Base-by-base conservation (phyloP, 352 stramenopile genomes). In the Phytopythium mirpurense region DNA sequence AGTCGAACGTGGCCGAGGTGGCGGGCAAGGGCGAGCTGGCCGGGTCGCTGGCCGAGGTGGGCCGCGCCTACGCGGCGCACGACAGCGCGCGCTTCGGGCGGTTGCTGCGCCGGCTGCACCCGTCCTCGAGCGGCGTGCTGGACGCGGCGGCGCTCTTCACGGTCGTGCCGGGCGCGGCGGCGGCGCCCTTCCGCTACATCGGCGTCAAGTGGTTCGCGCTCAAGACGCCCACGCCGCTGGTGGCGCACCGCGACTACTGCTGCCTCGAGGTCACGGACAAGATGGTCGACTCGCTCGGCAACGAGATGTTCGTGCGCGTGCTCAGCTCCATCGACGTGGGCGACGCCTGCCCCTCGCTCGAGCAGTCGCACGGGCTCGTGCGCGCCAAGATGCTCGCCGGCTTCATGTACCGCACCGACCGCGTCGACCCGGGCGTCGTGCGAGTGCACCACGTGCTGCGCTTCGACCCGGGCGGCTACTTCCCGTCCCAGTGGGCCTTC, bases 181-280 rank as follows among this genome's bases (percentile, higher is more conserved):
- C 78, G 45, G 68, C 78, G 38, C 84, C 84, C 2, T 93, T 79
- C 57, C 72, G 82, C 21, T 95, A 95, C 63, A 89, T 95, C 49
- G 84, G 84, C 42, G 79, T 95, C 66, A 92, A 93, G 63, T 95
- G 84, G 84, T 93, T 88, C 57, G 82, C 78, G 12, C 70, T 93
- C 60, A 89, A 89, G 56, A 90, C 83, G 41, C 74, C 82, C 16
- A 91, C 78, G 46, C 81, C 79, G 50, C 78, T 91, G 41, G 81
- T 93, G 19, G 86, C 82, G 16, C 79, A 90, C 45, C 80, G 84
- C 37, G 84, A 95, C 67, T 95, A 90, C 54, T 95, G 82, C 72
- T 86, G 70, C 37, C 74, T 95, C 23, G 84, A 95, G 47, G 79
- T 92, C 29, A 78, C 89, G 61, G 84, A 95, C 68, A 87, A 88